Conservation (phyloP, 495 filamentous ascomycete genomes). For the Cladorrhinum samala region DNA sequence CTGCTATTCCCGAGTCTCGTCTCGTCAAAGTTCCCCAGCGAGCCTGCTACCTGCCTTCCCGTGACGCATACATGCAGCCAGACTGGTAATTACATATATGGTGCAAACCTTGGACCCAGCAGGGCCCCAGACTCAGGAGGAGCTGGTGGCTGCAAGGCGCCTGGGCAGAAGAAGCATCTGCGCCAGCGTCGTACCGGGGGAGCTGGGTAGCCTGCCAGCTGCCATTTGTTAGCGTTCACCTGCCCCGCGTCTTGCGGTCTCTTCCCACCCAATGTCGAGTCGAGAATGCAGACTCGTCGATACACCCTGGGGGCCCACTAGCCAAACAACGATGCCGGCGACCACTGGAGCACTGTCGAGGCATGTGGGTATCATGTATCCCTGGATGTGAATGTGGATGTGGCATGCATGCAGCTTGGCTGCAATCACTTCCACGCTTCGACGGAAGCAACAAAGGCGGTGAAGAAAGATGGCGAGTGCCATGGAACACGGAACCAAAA, state of each 20-base stretch:
- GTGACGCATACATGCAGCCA: background rate
- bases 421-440: slow-evolving; percentile 11
- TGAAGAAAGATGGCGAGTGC: background rate
- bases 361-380: slow-evolving; percentile 4
- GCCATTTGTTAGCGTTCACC: background rate
- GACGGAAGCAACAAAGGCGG: slow-evolving; percentile 10
- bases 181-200: background rate
- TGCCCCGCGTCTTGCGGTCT: background rate
- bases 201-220: background rate
- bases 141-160: no score
- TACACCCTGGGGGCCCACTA: slow-evolving; percentile 2
- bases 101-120: background rate
- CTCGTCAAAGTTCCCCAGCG: background rate
- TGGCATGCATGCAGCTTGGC: slow-evolving; percentile 12
- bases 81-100: background rate
- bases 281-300: background rate
- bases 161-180: background rate
- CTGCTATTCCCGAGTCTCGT: background rate
- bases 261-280: background rate
- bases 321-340: background rate
- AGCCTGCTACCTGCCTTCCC: background rate
- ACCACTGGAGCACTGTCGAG: background rate
- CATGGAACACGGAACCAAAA: background rate
- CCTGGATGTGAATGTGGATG: background rate
- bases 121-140: no score